These are phyloP conservation scores for Citrullus colocynthis DNA, from an alignment of 306 rosid genomes.

Conservation along the genomic window DNA sequence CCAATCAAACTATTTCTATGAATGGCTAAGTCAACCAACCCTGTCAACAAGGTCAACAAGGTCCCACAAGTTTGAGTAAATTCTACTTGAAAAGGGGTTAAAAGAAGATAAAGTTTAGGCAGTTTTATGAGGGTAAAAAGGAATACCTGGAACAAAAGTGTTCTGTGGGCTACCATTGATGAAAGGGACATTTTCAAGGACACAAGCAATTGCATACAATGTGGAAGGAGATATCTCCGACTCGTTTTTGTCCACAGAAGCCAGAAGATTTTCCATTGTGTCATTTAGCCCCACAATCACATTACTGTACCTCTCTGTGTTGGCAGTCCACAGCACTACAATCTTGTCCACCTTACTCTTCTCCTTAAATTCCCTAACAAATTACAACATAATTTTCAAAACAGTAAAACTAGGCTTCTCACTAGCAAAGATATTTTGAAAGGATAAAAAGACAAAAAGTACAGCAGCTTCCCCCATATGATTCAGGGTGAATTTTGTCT, in stretches of 20 bases:
- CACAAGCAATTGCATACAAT: slow-evolving; percentile 76
- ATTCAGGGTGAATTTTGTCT: not conserved
- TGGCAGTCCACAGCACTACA: slow-evolving; percentile 97
- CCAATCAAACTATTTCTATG: slow-evolving; percentile 74
- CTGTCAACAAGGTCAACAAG: slow-evolving; percentile 20
- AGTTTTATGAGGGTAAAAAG: not conserved
- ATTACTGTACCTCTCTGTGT: slow-evolving; percentile 94
- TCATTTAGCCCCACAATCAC: slow-evolving; percentile 78
- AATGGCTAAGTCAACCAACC: slow-evolving; percentile 81
- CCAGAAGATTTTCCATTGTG: slow-evolving; percentile 63
- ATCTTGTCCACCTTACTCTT: slow-evolving; percentile 69
- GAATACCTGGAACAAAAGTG: slow-evolving; percentile 86
- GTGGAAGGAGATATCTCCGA: slow-evolving; percentile 97
- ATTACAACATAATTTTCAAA: slow-evolving; percentile 8
- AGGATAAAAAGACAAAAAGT: not conserved
- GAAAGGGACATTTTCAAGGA: slow-evolving; percentile 71
- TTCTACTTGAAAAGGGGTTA: not conserved
- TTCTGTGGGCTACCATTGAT: slow-evolving; percentile 98
- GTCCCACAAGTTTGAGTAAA: not conserved
- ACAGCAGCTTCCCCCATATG: not conserved
- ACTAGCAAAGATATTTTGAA: not conserved
- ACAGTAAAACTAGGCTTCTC: not conserved
- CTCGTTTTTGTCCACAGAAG: slow-evolving; percentile 73
- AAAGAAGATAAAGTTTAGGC: not conserved
- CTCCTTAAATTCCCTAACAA: slow-evolving; percentile 74